Evolutionary conservation across 2,329 filamentous ascomycete species (phyloP).

Genomic region (Verticillium dahliae): DNA sequence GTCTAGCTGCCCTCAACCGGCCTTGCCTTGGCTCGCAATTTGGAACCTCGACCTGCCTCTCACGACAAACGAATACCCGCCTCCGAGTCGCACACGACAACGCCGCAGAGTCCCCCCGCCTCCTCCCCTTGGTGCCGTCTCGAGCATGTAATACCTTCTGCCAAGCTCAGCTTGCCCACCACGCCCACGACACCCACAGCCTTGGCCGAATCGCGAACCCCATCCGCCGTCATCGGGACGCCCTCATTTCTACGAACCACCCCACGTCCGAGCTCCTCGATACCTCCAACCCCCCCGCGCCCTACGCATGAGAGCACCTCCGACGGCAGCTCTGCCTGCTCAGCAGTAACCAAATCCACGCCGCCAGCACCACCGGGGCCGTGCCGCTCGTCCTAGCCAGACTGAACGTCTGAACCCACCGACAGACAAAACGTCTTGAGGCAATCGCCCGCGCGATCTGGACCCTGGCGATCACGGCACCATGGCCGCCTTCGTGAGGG

Average conservation of each 20-base stretch:
- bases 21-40: neutral
- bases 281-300: neutral
- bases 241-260: neutral
- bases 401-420: neutral
- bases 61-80: neutral
- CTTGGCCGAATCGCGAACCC: neutral
- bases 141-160: slow-evolving; percentile 1
- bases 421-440: neutral
- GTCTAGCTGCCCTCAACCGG: neutral
- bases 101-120: neutral
- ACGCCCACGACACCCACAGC: neutral
- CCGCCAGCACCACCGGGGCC: neutral
- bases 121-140: neutral
- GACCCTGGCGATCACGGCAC: slow-evolving; percentile 5
- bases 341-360: neutral
- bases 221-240: neutral
- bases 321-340: neutral
- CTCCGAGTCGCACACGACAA: neutral
- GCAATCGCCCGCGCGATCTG: neutral
- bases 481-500: slow-evolving; percentile 81
- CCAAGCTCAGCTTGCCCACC: neutral
- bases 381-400: neutral
- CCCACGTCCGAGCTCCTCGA: neutral
- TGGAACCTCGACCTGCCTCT: neutral
- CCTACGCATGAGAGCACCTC: neutral